A percentile compares a stretch with the other conserved stretches of the same genome.
Conservation (phyloP, 2,329 filamentous ascomycete species). For the Fusarium redolens region DNA sequence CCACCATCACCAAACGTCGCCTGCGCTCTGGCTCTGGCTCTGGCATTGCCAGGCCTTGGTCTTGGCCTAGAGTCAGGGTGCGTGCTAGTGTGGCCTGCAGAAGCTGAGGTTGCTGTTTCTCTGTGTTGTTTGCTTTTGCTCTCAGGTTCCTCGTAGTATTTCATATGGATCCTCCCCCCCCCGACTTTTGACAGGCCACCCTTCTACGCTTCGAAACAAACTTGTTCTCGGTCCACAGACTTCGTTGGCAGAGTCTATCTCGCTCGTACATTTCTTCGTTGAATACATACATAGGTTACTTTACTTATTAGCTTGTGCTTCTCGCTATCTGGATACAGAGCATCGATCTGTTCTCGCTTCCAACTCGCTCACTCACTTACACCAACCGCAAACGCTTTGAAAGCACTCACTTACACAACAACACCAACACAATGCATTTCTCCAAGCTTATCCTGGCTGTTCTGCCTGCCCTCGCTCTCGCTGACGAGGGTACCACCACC, state of each 20-base stretch:
- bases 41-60: conserved; percentile 11
- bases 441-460: conserved; percentile 59
- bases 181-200: conserved; percentile 24
- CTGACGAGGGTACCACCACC: conserved; percentile 54
- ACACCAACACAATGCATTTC: conserved; percentile 52
- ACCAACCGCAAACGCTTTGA: conserved; percentile 32
- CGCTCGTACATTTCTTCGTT: conserved; percentile 42
- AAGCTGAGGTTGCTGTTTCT: conserved; percentile 23
- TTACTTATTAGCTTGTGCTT: conserved; percentile 21
- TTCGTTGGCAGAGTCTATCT: conserved; percentile 69
- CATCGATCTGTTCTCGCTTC: conserved; percentile 37
- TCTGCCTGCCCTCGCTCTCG: conserved; percentile 66
- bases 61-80: conserved; percentile 10
- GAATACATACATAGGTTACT: conserved; percentile 23
- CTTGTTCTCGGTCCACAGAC: conserved; percentile 49
- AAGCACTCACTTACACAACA: conserved; percentile 41
- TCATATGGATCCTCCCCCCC: conserved; percentile 38
- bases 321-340: conserved; percentile 44
- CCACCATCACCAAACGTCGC: conserved; percentile 28
- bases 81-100: conserved; percentile 16
- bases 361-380: conserved; percentile 36
- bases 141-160: conserved; percentile 33
- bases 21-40: conserved; percentile 10
- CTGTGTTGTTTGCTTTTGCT: conserved; percentile 33
- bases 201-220: conserved; percentile 39